Percentiles rank a stretch among this genome's conserved stretches.
phyloP scores from a whole-genome alignment of 495 filamentous ascomycete genomes.

The Penicillium manginii region DNA sequence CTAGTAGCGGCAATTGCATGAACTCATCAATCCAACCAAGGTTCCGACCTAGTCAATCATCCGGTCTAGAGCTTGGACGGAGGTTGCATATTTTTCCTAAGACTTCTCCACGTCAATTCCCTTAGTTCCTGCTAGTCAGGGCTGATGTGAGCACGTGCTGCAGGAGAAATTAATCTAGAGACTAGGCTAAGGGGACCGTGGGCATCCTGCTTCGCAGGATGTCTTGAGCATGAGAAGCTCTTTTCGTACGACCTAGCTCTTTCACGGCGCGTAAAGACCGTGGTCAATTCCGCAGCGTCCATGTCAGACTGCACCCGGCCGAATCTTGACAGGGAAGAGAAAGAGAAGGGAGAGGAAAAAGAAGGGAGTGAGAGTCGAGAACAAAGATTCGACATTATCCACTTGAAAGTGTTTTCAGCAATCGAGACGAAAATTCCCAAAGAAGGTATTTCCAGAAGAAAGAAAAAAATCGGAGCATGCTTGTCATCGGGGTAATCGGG shows the following conservation, averaged over 20 bases:
- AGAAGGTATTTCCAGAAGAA: neutral
- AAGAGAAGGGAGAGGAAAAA: neutral
- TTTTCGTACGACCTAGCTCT: conserved; percentile 17
- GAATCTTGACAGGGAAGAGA: conserved; percentile 25
- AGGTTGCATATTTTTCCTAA: conserved; percentile 24
- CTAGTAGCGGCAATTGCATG: conserved; percentile 14
- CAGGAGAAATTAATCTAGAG: conserved; percentile 8
- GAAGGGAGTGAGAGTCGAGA: too few relatives aligned
- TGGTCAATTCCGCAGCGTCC: conserved; percentile 17
- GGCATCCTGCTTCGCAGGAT: neutral
- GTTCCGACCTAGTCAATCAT: conserved; percentile 16
- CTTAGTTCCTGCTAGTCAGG: conserved; percentile 10
- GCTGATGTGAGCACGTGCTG: conserved; percentile 27
- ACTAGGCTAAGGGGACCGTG: conserved; percentile 1
- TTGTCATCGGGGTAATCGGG: conserved; percentile 15
- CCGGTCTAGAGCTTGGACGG: conserved; percentile 9
- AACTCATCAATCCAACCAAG: conserved; percentile 26
- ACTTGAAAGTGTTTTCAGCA: conserved; percentile 6
- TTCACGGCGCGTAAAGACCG: conserved; percentile 13
- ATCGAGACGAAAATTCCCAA: neutral
- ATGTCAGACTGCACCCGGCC: conserved; percentile 29
- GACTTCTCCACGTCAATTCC: conserved; percentile 6
- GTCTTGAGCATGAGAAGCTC: neutral
- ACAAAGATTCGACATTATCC: neutral
- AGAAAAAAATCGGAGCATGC: conserved; percentile 3